Conservation (phyloP, 1,284 basidiomycete species). For the Mixia osmundae region DNA sequence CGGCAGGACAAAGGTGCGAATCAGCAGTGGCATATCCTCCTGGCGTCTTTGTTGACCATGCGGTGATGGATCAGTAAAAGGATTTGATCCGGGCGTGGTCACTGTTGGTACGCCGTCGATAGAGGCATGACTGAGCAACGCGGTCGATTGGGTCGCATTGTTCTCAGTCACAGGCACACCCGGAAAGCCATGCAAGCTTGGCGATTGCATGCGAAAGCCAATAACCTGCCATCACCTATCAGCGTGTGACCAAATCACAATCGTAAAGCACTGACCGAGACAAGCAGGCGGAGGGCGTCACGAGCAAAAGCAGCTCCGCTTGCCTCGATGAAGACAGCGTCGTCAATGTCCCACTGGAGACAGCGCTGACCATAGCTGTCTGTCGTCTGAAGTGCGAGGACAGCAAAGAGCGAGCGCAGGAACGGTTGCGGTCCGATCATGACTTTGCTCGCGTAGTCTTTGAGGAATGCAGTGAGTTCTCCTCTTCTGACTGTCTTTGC, state of each 20-base stretch:
- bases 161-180: no score
- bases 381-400: conserved; percentile 5
- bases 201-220: no score
- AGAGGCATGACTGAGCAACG: conserved; percentile 1
- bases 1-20: conserved; percentile 2
- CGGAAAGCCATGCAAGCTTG: no score
- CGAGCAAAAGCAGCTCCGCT: conserved; percentile 3
- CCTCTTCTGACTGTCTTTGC: conserved; percentile 2
- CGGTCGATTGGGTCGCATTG: neutral
- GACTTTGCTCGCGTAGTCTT: conserved; percentile 4
- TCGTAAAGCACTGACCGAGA: no score
- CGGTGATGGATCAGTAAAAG: neutral
- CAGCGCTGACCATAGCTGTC: conserved; percentile 6
- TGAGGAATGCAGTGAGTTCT: conserved; percentile 3
- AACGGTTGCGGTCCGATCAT: conserved; percentile 9
- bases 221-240: no score
- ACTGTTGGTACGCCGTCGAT: neutral
- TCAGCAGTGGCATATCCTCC: neutral
- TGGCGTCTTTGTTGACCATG: conserved; percentile 1
- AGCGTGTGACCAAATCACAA: no score
- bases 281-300: conserved; percentile 4
- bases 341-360: conserved; percentile 7
- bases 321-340: conserved; percentile 8
- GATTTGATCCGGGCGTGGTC: neutral
- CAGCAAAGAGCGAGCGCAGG: conserved; percentile 3